Evolutionary conservation across 257 asterid genomes (phyloP), one percentile per base, ranked within the genome.

Genomic region (Voacanga thouarsii): DNA sequence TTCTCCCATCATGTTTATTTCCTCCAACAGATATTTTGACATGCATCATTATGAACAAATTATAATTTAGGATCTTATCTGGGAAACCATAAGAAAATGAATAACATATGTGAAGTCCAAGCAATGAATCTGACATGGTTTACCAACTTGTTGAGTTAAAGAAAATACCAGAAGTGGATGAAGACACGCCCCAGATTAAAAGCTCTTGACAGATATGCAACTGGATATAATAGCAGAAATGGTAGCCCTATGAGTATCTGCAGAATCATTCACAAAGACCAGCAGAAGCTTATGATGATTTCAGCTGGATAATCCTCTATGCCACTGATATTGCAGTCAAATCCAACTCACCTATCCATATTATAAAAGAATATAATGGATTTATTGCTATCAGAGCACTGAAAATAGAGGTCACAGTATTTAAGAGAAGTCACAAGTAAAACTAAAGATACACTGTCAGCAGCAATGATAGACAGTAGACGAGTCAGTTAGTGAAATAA

Each of bases 111-210:
- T 1, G 14, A 66, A 66, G 24, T 66, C 18, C 18, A 49, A 68
- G 5, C 12, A 5, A 67, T 18, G 28, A 64, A 68, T 9, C 41
- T 66, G 26, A 43, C 73, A 68, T 68, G 73, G 47, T 68, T 63
- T 39, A 39, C 41, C 19, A 76, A 57, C 45, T 59, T 53, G 47
- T 5, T 57, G 50, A 82, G 80, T 80, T 65, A 43, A 79, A 39
- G 75, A n/a, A 79, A 71, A 83, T 91, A 94, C 98, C 99, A 94
- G 85, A 90, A 94, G 84, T 91, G 99, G 80, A 94, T 85, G 90
- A 94, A 94, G 82, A 94, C 88, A 8, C 97, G 97, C 26, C 99
- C 97, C n/a, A 93, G 96, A 80, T 95, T 87, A 81, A 92, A 95
- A 71, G 99, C 98, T 80, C 86, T 87, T 76, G 97, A 93, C 84